Percentiles rank a stretch among this genome's conserved stretches.
Conservation (phyloP, 768 basidiomycete species). For the Trametopsis cervina region DNA sequence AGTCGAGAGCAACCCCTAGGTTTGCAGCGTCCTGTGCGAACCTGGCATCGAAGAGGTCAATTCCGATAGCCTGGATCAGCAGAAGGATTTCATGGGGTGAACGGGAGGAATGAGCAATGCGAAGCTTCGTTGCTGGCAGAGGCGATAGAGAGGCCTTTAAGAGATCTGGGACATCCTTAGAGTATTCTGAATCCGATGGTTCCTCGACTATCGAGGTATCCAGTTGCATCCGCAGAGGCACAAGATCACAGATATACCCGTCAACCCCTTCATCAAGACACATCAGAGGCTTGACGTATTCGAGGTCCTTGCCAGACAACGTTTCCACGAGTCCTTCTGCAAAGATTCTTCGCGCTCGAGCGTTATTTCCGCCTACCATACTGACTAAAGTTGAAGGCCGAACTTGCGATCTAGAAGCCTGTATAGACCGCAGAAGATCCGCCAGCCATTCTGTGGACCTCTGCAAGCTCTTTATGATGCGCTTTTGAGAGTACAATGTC, state of each 20-base stretch:
- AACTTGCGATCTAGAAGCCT: not conserved
- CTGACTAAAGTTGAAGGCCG: conserved; percentile 48
- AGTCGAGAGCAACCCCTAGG: conserved; percentile 72
- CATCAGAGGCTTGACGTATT: conserved; percentile 40
- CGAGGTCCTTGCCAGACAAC: conserved; percentile 49
- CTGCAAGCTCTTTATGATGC: conserved; percentile 69
- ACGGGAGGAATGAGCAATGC: conserved; percentile 44
- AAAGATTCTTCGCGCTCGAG: conserved; percentile 58
- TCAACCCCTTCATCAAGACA: conserved; percentile 61
- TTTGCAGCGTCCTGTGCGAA: conserved; percentile 69
- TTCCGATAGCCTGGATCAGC: conserved; percentile 55
- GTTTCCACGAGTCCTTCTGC: conserved; percentile 48
- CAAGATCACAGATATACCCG: conserved; percentile 70
- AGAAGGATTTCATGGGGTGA: conserved; percentile 74
- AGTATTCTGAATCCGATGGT: not conserved
- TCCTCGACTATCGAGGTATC: not conserved
- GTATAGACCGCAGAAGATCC: conserved; percentile 33
- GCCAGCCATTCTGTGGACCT: conserved; percentile 61
- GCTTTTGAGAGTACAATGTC: conserved; percentile 70
- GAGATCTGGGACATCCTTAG: conserved; percentile 23
- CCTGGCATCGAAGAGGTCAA: conserved; percentile 69
- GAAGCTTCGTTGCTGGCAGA: conserved; percentile 51
- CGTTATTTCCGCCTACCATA: conserved; percentile 55
- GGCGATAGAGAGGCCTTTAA: conserved; percentile 52
- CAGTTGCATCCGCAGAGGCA: conserved; percentile 29